These are phyloP conservation scores for Amphibolis antarctica DNA, from an alignment of 106 monocot species.

Conservation along the genomic window DNA sequence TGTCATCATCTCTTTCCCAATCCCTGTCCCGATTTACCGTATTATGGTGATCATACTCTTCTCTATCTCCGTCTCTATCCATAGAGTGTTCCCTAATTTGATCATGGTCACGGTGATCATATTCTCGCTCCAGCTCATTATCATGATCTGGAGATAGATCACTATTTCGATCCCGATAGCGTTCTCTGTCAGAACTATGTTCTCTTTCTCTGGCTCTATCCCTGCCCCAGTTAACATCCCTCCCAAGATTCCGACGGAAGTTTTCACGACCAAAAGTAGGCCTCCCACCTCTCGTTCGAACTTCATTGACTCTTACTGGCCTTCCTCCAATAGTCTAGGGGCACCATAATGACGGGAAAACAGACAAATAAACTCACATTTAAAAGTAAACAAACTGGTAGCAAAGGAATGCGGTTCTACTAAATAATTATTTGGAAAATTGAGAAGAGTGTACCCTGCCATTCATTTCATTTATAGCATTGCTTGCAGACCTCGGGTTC, in stretches of 20 bases:
- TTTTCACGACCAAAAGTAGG: slow-evolving; percentile 48
- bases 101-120: slow-evolving; percentile 36
- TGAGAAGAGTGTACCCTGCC: slow-evolving; percentile 38
- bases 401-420: neutral
- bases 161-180: slow-evolving; percentile 33
- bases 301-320: slow-evolving; percentile 71
- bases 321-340: slow-evolving; percentile 68
- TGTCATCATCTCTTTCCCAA: slow-evolving; percentile 41
- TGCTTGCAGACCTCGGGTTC: slow-evolving; percentile 68
- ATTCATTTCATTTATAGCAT: slow-evolving; percentile 87
- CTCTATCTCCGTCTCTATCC: slow-evolving; percentile 35
- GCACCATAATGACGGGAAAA: slow-evolving; percentile 8
- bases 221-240: slow-evolving; percentile 42
- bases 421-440: neutral
- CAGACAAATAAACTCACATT: neutral
- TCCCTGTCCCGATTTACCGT: slow-evolving; percentile 24
- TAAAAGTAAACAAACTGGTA: neutral
- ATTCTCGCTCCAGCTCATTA: slow-evolving; percentile 41
- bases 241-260: slow-evolving; percentile 36
- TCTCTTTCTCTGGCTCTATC: slow-evolving; percentile 48
- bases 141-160: slow-evolving; percentile 46
- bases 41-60: slow-evolving; percentile 31
- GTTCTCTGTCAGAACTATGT: slow-evolving; percentile 41
- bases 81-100: slow-evolving; percentile 30
- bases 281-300: slow-evolving; percentile 59